Evolutionary conservation across 257 asterid genomes (phyloP).

Genomic region (Anisodus tanguticus): DNA sequence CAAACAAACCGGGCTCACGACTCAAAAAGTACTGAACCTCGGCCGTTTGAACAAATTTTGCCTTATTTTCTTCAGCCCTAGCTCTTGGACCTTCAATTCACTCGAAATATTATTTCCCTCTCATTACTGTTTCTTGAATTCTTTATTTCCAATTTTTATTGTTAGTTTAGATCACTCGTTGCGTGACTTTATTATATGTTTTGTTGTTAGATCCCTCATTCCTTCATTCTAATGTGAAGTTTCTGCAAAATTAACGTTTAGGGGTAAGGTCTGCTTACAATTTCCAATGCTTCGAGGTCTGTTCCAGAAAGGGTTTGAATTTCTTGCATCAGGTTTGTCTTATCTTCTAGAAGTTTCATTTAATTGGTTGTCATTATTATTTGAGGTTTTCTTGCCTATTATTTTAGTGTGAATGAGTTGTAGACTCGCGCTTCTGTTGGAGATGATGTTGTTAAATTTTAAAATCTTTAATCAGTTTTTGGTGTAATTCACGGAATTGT

Average conservation of each 20-base stretch:
- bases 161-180: background rate
- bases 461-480: background rate
- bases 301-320: background rate
- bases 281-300: background rate
- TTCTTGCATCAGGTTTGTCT: background rate
- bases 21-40: too few relatives aligned
- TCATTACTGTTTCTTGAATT: slow-evolving; percentile 4
- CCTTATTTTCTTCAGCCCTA: too few relatives aligned
- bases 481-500: too few relatives aligned
- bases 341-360: background rate
- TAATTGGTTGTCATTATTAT: too few relatives aligned
- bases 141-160: background rate
- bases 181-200: too few relatives aligned
- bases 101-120: background rate
- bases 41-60: too few relatives aligned
- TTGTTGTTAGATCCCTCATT: background rate
- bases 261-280: background rate
- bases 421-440: background rate
- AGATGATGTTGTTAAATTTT: background rate
- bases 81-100: too few relatives aligned
- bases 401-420: too few relatives aligned
- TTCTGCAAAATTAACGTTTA: too few relatives aligned
- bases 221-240: background rate
- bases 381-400: too few relatives aligned
- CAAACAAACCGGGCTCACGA: too few relatives aligned